Percentiles rank a stretch among this genome's conserved stretches.
These are phyloP conservation scores for Trypanosoma lewisi DNA, from an alignment of 208 protist species.

Conservation along the genomic window DNA sequence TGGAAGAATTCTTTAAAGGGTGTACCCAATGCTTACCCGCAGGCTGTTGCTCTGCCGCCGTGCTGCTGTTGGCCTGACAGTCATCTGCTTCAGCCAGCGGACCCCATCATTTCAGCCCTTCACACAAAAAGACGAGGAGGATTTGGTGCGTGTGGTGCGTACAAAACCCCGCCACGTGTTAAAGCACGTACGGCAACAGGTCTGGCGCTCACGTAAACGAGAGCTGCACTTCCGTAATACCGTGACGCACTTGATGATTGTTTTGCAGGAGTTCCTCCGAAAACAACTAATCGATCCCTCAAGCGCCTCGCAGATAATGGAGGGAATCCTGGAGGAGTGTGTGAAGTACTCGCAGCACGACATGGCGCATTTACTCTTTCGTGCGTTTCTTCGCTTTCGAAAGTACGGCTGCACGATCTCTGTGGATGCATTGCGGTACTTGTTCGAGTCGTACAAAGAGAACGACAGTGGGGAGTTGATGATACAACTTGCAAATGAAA, in stretches of 20 bases:
- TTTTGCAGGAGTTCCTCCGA: slow-evolving; percentile 86
- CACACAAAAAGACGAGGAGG: slow-evolving; percentile 81
- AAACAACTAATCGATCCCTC: slow-evolving; percentile 83
- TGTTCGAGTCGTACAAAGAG: slow-evolving; percentile 88
- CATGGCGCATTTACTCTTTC: slow-evolving; percentile 88
- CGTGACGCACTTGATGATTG: slow-evolving; percentile 89
- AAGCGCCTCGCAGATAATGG: slow-evolving; percentile 83
- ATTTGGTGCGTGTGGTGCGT: slow-evolving; percentile 77
- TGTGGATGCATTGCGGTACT: slow-evolving; percentile 65
- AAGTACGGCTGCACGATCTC: slow-evolving; percentile 85
- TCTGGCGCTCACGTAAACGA: slow-evolving; percentile 83
- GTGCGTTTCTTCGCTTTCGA: slow-evolving; percentile 85
- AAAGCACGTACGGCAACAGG: slow-evolving; percentile 83
- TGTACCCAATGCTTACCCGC: slow-evolving; percentile 9
- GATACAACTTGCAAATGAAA: slow-evolving; percentile 81
- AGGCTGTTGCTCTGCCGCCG: slow-evolving; percentile 10
- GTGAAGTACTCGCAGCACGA: slow-evolving; percentile 86
- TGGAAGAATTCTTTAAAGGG: neutral
- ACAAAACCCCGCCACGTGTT: slow-evolving; percentile 88
- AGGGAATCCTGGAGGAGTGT: slow-evolving; percentile 85
- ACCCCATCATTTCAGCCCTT: slow-evolving; percentile 77
- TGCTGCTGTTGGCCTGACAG: slow-evolving; percentile 1
- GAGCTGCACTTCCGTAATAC: slow-evolving; percentile 88
- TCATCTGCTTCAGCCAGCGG: slow-evolving; percentile 3
- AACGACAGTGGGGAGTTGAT: slow-evolving; percentile 84